Base-by-base conservation (phyloP, 1,284 basidiomycete species). In the Ceratobasidium sp. region DNA sequence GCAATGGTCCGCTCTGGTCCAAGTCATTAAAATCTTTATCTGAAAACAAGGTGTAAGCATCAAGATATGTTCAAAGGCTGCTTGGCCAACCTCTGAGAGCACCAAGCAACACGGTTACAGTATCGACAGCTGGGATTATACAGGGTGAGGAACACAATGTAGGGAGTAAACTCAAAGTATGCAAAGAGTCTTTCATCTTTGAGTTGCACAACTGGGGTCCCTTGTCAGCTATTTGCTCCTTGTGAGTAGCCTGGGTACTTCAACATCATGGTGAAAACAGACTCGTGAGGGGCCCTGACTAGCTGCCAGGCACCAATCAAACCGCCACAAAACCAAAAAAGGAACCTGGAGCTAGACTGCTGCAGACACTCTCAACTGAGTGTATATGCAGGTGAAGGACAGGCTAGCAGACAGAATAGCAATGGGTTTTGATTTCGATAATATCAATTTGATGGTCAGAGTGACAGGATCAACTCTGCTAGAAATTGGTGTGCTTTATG, bases 171-270 rank as follows among this genome's bases (percentile, higher is more conserved):
- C n/a, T n/a, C n/a, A n/a, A n/a, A n/a, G n/a, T n/a, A n/a, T n/a
- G n/a, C n/a, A n/a, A n/a, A n/a, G n/a, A n/a, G n/a, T n/a, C n/a
- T n/a, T n/a, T n/a, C n/a, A n/a, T n/a, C n/a, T n/a, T n/a, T n/a
- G n/a, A n/a, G n/a, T n/a, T n/a, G 78, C 78, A 1, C 79, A 78
- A 44, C 45, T 83, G 0, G 80, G 82, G 0, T 47, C 81, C 0
- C 76, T 74, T 3, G 79, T 79, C 31, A 83, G 81, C 73, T 83
- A 83, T 67, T 51, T 77, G 0, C 79, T 59, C 3, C 60, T 82
- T 1, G 77, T 71, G 27, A 45, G 59, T 24, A 36, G 59, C 1
- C 59, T 60, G 41, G 59, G 59, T 9, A 24, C 44, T 45, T 22
- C 19, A 60, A 41, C 59, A n/a, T 60, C 59, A 7, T 60, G 59